Percentiles rank a stretch among this genome's conserved stretches.
phyloP scores from a whole-genome alignment of 2,329 filamentous ascomycete genomes.

The Ramichloridium luteum region DNA sequence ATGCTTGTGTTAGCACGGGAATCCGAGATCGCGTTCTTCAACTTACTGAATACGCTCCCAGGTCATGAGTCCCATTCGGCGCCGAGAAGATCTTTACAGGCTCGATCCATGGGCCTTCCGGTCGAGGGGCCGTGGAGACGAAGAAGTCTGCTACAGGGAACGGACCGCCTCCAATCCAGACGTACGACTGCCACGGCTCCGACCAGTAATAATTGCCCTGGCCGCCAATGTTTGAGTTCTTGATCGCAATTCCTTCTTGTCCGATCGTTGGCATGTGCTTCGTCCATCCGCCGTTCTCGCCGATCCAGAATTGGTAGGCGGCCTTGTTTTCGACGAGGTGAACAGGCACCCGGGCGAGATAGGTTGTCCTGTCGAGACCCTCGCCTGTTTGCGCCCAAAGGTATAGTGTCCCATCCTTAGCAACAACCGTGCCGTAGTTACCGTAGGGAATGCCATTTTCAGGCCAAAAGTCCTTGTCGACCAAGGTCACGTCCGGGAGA shows the following conservation, averaged over 20 bases:
- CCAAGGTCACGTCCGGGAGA: constrained; percentile 9
- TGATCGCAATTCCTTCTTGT: constrained; percentile 8
- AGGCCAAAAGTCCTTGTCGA: constrained; percentile 10
- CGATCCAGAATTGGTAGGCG: constrained; percentile 10
- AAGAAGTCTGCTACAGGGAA: constrained; percentile 13
- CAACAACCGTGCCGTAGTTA: constrained; percentile 7
- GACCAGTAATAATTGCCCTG: constrained; percentile 20
- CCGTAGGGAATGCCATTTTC: constrained; percentile 9
- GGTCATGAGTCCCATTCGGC: constrained; percentile 7
- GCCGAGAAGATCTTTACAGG: constrained; percentile 1
- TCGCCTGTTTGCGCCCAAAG: constrained; percentile 8
- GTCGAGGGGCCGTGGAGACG: constrained; percentile 16
- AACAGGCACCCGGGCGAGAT: constrained; percentile 8
- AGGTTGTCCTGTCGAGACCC: constrained; percentile 4
- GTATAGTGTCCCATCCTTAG: constrained; percentile 6
- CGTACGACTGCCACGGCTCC: constrained; percentile 14
- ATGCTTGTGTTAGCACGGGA: too few species aligned
- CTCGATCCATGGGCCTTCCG: constrained; percentile 18
- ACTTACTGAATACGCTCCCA: constrained; percentile 9
- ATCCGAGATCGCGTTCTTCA: too few species aligned
- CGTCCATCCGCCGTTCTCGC: constrained; percentile 7
- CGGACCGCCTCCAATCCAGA: constrained; percentile 18
- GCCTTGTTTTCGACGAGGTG: constrained; percentile 6
- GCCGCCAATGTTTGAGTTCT: constrained; percentile 14
- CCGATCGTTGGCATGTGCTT: constrained; percentile 4